Percentiles rank a stretch among this genome's conserved stretches.
phyloP scores from a whole-genome alignment of 805 yeast species.

The Wickerhamiella siamensis region DNA sequence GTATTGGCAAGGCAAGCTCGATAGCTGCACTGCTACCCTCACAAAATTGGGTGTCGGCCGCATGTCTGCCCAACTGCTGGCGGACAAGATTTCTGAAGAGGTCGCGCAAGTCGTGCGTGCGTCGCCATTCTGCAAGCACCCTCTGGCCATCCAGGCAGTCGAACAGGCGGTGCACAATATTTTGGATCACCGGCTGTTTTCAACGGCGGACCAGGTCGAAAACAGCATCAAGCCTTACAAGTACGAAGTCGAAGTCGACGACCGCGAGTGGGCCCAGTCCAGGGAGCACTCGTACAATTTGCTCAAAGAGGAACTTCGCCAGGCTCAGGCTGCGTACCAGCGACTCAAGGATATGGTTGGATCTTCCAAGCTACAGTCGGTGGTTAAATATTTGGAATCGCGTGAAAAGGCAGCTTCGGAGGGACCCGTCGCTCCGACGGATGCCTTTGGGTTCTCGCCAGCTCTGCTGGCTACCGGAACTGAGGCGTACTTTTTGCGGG shows the following conservation, averaged over 20 bases:
- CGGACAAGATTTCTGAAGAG: slow-evolving; percentile 66
- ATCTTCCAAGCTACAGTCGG: slow-evolving; percentile 67
- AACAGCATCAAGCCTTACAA: slow-evolving; percentile 96
- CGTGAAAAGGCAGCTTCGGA: slow-evolving; percentile 10
- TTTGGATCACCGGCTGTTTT: slow-evolving; percentile 59
- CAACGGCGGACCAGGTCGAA: slow-evolving; percentile 97
- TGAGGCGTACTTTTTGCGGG: slow-evolving; percentile 66
- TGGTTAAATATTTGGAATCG: slow-evolving; percentile 47
- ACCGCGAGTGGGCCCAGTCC: slow-evolving; percentile 79
- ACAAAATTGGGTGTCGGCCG: slow-evolving; percentile 94
- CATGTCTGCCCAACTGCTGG: slow-evolving; percentile 65
- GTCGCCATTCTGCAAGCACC: slow-evolving; percentile 71
- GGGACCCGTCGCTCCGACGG: slow-evolving; percentile 18
- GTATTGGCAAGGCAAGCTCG: slow-evolving; percentile 81
- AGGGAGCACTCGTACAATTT: slow-evolving; percentile 62
- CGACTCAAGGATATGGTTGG: slow-evolving; percentile 60
- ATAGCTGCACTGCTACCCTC: slow-evolving; percentile 63
- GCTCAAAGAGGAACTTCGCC: slow-evolving; percentile 71
- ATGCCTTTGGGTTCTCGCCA: slow-evolving; percentile 60
- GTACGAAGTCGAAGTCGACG: slow-evolving; percentile 92
- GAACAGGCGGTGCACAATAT: slow-evolving; percentile 75
- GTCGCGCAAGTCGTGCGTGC: slow-evolving; percentile 56
- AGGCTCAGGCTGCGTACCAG: slow-evolving; percentile 54
- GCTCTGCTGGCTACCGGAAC: slow-evolving; percentile 63
- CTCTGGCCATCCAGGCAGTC: slow-evolving; percentile 69